Evolutionary conservation across 192 early-diverging fungal genomes (phyloP).

Genomic region (Oehlia diaphana): DNA sequence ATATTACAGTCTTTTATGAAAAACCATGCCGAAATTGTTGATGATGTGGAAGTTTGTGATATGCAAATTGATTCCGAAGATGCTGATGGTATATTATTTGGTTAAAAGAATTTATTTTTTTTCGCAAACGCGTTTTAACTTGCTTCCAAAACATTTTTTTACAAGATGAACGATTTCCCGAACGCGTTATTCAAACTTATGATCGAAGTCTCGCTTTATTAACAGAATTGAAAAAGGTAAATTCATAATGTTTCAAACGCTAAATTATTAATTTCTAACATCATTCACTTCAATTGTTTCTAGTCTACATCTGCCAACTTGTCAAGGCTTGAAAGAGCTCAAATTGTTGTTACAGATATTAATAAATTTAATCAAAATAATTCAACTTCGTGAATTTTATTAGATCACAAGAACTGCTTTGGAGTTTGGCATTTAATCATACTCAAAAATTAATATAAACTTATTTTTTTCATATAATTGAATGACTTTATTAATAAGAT

Average conservation of each 20-base stretch:
- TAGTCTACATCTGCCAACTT: background rate
- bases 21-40: background rate
- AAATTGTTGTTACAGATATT: slow-evolving; percentile 5
- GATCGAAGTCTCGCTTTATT: slow-evolving; percentile 6
- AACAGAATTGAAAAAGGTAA: slow-evolving; percentile 12
- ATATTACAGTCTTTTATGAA: background rate
- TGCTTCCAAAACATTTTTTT: background rate
- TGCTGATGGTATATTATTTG: background rate
- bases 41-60: background rate
- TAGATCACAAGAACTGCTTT: background rate
- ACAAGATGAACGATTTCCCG: background rate
- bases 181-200: background rate
- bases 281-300: background rate
- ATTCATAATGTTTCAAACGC: background rate
- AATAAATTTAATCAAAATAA: slow-evolving; percentile 5
- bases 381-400: background rate
- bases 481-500: no score
- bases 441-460: no score
- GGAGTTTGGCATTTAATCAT: no score
- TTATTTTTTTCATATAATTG: background rate
- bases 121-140: background rate
- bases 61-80: background rate
- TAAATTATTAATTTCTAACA: background rate
- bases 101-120: background rate
- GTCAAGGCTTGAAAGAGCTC: slow-evolving; percentile 8